Evolutionary conservation across 768 basidiomycete genomes (phyloP).

Genomic region (Hericium rajendrae): DNA sequence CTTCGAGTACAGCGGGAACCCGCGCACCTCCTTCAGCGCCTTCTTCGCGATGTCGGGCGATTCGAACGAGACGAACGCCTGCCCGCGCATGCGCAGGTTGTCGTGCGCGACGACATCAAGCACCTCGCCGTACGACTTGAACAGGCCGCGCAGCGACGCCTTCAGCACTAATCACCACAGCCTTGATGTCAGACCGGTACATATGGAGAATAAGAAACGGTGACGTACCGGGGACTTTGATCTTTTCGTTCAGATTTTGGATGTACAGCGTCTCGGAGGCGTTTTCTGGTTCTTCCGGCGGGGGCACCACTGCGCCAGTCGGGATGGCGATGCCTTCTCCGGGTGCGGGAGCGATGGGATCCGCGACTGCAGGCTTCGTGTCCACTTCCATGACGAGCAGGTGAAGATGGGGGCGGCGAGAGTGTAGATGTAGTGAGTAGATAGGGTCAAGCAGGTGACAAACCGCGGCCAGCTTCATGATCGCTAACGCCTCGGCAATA

Average conservation of each 20-base stretch:
- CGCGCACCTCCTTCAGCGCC: conserved; percentile 86
- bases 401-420: too few relatives aligned
- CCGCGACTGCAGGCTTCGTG: neutral
- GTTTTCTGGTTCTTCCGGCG: conserved; percentile 31
- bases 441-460: too few relatives aligned
- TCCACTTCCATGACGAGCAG: neutral
- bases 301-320: conserved; percentile 8
- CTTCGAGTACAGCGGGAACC: conserved; percentile 93
- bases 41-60: conserved; percentile 74
- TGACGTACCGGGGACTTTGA: conserved; percentile 61
- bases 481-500: too few relatives aligned
- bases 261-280: conserved; percentile 87
- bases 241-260: conserved; percentile 93
- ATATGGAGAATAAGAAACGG: neutral
- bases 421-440: too few relatives aligned
- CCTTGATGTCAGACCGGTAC: neutral
- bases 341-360: neutral
- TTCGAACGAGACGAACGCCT: conserved; percentile 93
- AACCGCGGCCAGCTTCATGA: too few relatives aligned
- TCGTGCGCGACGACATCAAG: conserved; percentile 91
- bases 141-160: conserved; percentile 75
- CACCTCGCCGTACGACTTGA: conserved; percentile 90
- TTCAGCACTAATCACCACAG: conserved; percentile 57
- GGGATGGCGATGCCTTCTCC: neutral
- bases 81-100: conserved; percentile 95